phyloP scores from a whole-genome alignment of 1,284 basidiomycete genomes.

The Coriolopsis trogii region DNA sequence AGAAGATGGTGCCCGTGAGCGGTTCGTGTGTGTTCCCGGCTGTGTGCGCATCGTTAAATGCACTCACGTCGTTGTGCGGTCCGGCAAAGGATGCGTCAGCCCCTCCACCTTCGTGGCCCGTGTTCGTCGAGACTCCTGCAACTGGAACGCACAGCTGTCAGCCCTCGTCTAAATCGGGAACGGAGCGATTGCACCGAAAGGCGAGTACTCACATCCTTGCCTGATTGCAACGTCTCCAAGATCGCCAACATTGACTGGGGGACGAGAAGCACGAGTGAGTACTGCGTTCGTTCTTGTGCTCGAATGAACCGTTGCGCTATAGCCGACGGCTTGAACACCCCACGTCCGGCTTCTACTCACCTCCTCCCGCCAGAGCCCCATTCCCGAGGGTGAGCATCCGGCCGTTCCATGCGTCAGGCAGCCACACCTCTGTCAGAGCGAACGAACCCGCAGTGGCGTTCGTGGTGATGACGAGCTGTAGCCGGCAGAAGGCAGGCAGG shows the following conservation, averaged over 20 bases:
- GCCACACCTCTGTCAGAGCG: constrained; percentile 33
- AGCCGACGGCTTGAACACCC: no score
- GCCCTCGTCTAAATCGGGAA: neutral
- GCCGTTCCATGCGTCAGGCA: constrained; percentile 34
- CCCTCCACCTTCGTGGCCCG: constrained; percentile 25
- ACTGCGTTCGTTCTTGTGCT: no score
- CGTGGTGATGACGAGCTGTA: constrained; percentile 26
- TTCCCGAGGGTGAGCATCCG: constrained; percentile 32
- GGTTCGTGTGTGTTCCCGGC: no score
- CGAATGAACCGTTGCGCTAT: no score
- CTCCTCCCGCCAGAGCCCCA: constrained; percentile 32
- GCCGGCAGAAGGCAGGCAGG: constrained; percentile 27
- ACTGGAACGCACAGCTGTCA: constrained; percentile 14
- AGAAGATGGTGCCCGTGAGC: no score
- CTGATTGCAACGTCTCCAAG: constrained; percentile 29
- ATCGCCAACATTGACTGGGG: constrained; percentile 31
- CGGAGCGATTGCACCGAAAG: neutral
- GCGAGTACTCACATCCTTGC: constrained; percentile 29
- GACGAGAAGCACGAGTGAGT: no score
- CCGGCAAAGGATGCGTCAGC: constrained; percentile 29
- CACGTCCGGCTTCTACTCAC: constrained; percentile 22
- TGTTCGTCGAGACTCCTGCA: constrained; percentile 34
- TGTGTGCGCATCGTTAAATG: neutral
- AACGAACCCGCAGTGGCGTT: constrained; percentile 26
- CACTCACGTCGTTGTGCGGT: constrained; percentile 30